These are phyloP conservation scores for Elongisporangium prolatum DNA, from an alignment of 352 stramenopile species.

Conservation along the genomic window DNA sequence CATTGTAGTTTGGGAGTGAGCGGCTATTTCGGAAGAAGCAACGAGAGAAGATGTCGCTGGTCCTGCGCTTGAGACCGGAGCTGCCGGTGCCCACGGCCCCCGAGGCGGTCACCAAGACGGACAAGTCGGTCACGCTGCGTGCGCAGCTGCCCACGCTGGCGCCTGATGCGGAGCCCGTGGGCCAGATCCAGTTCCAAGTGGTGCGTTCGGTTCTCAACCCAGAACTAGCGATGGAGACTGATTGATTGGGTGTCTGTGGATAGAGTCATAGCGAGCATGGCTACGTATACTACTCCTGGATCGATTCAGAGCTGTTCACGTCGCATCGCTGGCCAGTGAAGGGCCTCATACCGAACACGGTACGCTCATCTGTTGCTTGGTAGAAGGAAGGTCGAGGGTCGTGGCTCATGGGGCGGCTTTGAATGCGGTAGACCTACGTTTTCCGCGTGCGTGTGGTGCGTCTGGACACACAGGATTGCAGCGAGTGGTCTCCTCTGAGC, in stretches of 20 bases:
- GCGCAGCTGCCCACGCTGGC: conserved; percentile 22
- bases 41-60: not conserved
- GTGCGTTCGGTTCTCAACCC: conserved; percentile 5
- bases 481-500: conserved; percentile 72
- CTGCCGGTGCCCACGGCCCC: conserved; percentile 47
- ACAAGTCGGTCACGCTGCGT: conserved; percentile 66
- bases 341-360: conserved; percentile 63
- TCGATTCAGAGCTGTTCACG: conserved; percentile 58
- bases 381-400: not conserved
- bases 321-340: conserved; percentile 64
- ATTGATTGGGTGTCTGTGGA: conserved; percentile 1
- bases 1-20: not conserved
- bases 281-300: conserved; percentile 88
- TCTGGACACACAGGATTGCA: conserved; percentile 52
- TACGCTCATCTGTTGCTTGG: conserved; percentile 10
- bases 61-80: conserved; percentile 16
- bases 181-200: conserved; percentile 59
- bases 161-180: conserved; percentile 20
- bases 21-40: not conserved
- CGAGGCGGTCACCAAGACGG: conserved; percentile 70
- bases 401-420: not conserved
- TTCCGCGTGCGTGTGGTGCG: conserved; percentile 71
- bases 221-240: not conserved
- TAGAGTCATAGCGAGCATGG: conserved; percentile 78
- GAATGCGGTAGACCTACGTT: conserved; percentile 58